phyloP scores from a whole-genome alignment of 2,329 filamentous ascomycete genomes.

The Esteya vermicola region DNA sequence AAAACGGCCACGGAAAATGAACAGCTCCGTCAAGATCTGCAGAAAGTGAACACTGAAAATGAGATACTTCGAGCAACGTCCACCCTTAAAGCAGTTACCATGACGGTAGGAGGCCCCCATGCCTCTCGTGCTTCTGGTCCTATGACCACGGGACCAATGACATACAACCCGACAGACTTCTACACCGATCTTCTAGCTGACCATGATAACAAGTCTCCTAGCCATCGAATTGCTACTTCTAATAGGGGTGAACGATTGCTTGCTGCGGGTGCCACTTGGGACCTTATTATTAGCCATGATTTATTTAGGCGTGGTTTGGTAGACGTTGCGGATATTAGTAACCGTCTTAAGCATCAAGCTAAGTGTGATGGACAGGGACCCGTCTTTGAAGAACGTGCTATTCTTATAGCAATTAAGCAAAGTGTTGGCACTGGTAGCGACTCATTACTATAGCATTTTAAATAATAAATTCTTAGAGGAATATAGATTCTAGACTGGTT shows the following conservation, averaged over 20 bases:
- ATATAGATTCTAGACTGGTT: too few relatives aligned
- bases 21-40: slow-evolving; percentile 67
- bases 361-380: slow-evolving; percentile 80
- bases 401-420: slow-evolving; percentile 61
- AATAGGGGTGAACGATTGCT: slow-evolving; percentile 55
- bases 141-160: slow-evolving; percentile 51
- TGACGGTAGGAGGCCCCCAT: slow-evolving; percentile 24
- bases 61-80: slow-evolving; percentile 79
- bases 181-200: slow-evolving; percentile 48
- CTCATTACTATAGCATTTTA: slow-evolving; percentile 51
- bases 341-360: slow-evolving; percentile 58
- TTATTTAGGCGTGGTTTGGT: slow-evolving; percentile 64
- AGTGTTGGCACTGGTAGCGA: slow-evolving; percentile 67
- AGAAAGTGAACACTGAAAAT: slow-evolving; percentile 78
- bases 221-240: slow-evolving; percentile 54
- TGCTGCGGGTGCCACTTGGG: slow-evolving; percentile 72
- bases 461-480: too few relatives aligned
- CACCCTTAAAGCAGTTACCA: slow-evolving; percentile 16
- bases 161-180: slow-evolving; percentile 59
- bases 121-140: slow-evolving; percentile 28
- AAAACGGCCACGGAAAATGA: slow-evolving; percentile 72
- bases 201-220: slow-evolving; percentile 47
- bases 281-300: slow-evolving; percentile 70
- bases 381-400: slow-evolving; percentile 67
- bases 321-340: slow-evolving; percentile 69